Evolutionary conservation across 768 basidiomycete genomes (phyloP).

Genomic region (Fomitopsis serialis): DNA sequence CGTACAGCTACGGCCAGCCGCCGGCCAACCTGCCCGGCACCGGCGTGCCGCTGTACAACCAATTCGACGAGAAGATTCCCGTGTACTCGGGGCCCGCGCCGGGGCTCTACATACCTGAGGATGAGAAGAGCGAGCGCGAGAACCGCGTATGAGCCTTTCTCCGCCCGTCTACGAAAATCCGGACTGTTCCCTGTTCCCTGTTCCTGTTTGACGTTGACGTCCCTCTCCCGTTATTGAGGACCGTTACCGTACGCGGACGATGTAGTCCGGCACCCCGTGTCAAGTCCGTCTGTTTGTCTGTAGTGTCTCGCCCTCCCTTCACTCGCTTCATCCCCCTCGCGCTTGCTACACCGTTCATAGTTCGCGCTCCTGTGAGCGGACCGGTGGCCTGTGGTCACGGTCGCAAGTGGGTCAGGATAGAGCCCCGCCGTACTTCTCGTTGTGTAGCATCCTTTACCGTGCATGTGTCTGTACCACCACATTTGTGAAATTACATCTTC

Average conservation of each 20-base stretch:
- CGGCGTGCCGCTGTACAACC: slow-evolving; percentile 38
- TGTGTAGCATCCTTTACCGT: neutral
- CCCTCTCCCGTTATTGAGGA: neutral
- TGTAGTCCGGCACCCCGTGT: neutral
- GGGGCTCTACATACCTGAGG: slow-evolving; percentile 15
- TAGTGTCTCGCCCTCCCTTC: neutral
- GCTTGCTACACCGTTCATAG: neutral
- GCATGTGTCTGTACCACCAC: neutral
- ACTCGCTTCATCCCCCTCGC: neutral
- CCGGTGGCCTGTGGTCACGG: no score
- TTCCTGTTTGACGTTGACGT: neutral
- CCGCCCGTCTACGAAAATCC: neutral
- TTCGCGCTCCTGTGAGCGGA: no score
- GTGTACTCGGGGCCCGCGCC: slow-evolving; percentile 19
- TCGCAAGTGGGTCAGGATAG: no score
- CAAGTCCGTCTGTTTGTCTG: neutral
- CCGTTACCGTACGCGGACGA: neutral
- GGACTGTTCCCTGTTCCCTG: no score
- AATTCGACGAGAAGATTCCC: slow-evolving; percentile 31
- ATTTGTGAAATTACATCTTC: neutral
- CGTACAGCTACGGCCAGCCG: slow-evolving; percentile 19
- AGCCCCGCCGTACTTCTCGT: neutral
- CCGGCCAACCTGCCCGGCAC: slow-evolving; percentile 13
- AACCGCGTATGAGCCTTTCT: neutral
- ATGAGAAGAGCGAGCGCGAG: slow-evolving; percentile 24